Base-by-base conservation (phyloP, 2,329 filamentous ascomycete genomes). In the Fusarium sp. region DNA sequence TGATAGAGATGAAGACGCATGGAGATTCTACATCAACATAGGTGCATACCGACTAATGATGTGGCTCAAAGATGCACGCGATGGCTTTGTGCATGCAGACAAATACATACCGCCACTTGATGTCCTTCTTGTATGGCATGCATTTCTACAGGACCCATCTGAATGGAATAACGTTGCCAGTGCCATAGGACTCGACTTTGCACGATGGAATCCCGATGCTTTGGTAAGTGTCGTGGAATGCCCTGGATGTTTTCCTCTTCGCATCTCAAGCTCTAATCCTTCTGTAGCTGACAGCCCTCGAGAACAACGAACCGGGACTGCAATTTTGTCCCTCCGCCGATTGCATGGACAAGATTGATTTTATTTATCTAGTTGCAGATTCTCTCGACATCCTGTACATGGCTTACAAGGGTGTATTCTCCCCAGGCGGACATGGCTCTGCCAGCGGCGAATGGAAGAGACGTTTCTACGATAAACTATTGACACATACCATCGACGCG, bases 1-100 rank as follows among this genome's bases (percentile, higher is more conserved):
- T n/a, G n/a, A n/a, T n/a, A n/a, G n/a, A n/a, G n/a, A n/a, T n/a
- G n/a, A 48, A 13, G 39, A 40, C 28, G 62, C 64, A 17, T 73
- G 68, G 68, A 61, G 14, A 4, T 68, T 62, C 32, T 73, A 68
- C 43, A 55, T 72, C 47, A 71, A 72, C 35, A 56, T 58, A 39
- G 58, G 51, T 9, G 51, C 60, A 17, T 22, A 52, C 13, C 49
- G 70, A 14, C 44, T 65, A 11, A 15, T 50, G 3, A 20, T 43
- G 30, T 74, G 71, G 61, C 45, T 66, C 22, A 48, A 59, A 22
- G 45, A 44, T 4, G 60, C 65, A 1, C 45, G 45, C 6, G 26
- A 41, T 9, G 17, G 40, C 3, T 26, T 43, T 5, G 39, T 56
- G 32, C 7, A 30, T 30, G 39, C 68, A 17, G 30, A 35, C 8